Evolutionary conservation across 2,329 filamentous ascomycete genomes (phyloP), one percentile per base, ranked within the genome.

Genomic region (Paraconiothyrium brasiliense): DNA sequence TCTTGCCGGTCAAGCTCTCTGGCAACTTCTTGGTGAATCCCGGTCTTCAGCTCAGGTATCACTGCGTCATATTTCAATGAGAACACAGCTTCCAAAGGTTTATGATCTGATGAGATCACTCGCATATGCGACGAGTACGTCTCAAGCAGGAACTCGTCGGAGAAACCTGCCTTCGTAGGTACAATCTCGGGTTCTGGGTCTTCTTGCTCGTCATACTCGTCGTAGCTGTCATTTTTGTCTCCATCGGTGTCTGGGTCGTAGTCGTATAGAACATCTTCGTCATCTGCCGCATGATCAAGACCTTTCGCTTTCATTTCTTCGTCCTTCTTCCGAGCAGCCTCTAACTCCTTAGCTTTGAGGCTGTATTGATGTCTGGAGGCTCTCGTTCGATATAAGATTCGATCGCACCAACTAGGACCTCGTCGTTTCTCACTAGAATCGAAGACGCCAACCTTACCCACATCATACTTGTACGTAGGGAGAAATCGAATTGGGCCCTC

Each of bases 391-490:
- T 89, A 99, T 0, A 99, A 79, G 49, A 99, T 94, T 16, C 95
- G 90, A 79, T 99, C 95, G 76, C 95, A 99, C 94, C 95, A 99
- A 75, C 93, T 97, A 2, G 95, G 95, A 2, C 92, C 91, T 57
- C 96, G 87, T 66, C 90, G 90, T 81, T 99, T 99, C 75, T 98
- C 95, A 67, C 94, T 97, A 0, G 94, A 93, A 79, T 99, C 96
- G 75, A 97, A 99, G 34, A 93, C 86, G 1, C 92, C 92, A 35
- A 97, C 88, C 34, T 91, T 97, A n/a, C 95, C 95, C 32, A 97
- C 85, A 72, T 99, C 96, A 70, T 99, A 99, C 78, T 99, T 99
- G 79, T 99, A 99, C 0, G 95, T 96, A 1, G 95, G 95, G 16
- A 98, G 77, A 72, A 99, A 99, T 1, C 87, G 87, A 59, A 99